Evolutionary conservation across 1,284 basidiomycete genomes (phyloP).

Genomic region (Golubevia pallescens): DNA sequence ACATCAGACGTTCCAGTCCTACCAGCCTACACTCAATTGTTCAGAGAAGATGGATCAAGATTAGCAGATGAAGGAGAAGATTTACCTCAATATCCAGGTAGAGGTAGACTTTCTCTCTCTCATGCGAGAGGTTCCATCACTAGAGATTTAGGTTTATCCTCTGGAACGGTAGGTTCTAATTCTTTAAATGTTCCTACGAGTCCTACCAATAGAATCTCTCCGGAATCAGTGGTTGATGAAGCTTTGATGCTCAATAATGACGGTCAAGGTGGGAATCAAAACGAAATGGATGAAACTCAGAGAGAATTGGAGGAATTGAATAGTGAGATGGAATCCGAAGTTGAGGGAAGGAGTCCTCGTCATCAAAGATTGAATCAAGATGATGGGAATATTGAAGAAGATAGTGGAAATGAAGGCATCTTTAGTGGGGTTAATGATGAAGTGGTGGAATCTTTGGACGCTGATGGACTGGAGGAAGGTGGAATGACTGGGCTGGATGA

Average conservation of each 20-base stretch:
- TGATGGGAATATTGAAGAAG: background rate
- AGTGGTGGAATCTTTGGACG: background rate
- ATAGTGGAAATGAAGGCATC: background rate
- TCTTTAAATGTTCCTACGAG: background rate
- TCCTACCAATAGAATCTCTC: constrained; percentile 22
- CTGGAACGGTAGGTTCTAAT: background rate
- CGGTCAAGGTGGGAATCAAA: background rate
- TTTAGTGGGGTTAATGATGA: background rate
- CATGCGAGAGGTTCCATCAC: background rate
- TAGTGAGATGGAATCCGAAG: background rate
- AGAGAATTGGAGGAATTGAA: background rate
- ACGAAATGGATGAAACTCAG: background rate
- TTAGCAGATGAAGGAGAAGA: constrained; percentile 59
- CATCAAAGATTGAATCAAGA: background rate
- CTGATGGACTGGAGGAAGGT: background rate
- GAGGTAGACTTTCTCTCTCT: background rate
- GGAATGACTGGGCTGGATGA: background rate
- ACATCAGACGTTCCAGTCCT: constrained; percentile 23
- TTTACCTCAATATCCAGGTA: constrained; percentile 54
- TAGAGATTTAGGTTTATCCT: too few relatives aligned
- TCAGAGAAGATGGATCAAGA: constrained; percentile 60
- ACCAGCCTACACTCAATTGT: constrained; percentile 60
- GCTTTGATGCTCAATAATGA: constrained; percentile 15
- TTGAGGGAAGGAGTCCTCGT: background rate
- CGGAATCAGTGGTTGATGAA: constrained; percentile 30